A percentile compares a stretch with the other conserved stretches of the same genome.
Evolutionary conservation across 2,329 filamentous ascomycete genomes (phyloP).

Genomic region (Hypoxylon sp.): DNA sequence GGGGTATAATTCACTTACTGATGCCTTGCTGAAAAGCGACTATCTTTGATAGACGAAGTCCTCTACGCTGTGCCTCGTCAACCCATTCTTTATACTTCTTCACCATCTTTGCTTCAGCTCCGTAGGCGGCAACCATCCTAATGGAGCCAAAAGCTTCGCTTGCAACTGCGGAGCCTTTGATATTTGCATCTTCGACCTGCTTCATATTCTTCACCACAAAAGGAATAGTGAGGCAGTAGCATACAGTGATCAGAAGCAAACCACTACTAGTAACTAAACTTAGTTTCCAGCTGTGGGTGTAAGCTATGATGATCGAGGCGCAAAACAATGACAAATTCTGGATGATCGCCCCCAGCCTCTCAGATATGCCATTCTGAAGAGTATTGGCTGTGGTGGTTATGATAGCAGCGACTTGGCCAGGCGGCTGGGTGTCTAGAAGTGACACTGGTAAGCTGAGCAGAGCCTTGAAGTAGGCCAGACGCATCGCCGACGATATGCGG

Average conservation of each 20-base stretch:
- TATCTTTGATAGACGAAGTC: slow-evolving; percentile 50
- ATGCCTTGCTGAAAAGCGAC: slow-evolving; percentile 52
- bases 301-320: slow-evolving; percentile 68
- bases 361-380: slow-evolving; percentile 74
- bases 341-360: slow-evolving; percentile 71
- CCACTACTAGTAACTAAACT: slow-evolving; percentile 71
- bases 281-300: slow-evolving; percentile 70
- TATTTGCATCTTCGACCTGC: slow-evolving; percentile 67
- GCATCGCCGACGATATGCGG: slow-evolving; percentile 71
- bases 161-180: slow-evolving; percentile 70
- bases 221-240: slow-evolving; percentile 67
- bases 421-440: slow-evolving; percentile 75
- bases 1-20: slow-evolving; percentile 42
- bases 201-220: slow-evolving; percentile 68
- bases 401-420: slow-evolving; percentile 72
- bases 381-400: slow-evolving; percentile 75
- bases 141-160: slow-evolving; percentile 73
- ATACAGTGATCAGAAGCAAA: slow-evolving; percentile 68
- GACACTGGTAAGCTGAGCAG: slow-evolving; percentile 76
- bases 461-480: slow-evolving; percentile 75
- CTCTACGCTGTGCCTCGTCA: slow-evolving; percentile 62
- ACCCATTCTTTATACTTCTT: slow-evolving; percentile 69
- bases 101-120: slow-evolving; percentile 69
- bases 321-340: slow-evolving; percentile 68
- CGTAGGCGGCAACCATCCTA: slow-evolving; percentile 73